Conservation (phyloP, 2,329 filamentous ascomycete genomes). For the Pseudogymnoascus sp. region DNA sequence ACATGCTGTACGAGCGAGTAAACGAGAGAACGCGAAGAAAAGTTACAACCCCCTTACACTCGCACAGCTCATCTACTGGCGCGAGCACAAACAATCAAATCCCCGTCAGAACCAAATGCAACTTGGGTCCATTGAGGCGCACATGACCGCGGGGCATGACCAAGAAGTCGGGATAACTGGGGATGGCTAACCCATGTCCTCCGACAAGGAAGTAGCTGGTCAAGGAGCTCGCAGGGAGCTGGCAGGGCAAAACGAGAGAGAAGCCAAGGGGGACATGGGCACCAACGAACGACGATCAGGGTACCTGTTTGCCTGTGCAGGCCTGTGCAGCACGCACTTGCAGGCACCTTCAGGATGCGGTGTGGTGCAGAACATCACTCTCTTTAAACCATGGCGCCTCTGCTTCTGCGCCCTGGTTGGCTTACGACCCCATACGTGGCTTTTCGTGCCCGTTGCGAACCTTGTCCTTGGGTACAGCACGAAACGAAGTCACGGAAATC, state of each 20-base stretch:
- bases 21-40: neutral
- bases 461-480: neutral
- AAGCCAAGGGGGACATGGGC: neutral
- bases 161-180: slow-evolving; percentile 2
- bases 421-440: neutral
- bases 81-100: neutral
- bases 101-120: neutral
- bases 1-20: neutral
- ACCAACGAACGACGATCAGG: neutral
- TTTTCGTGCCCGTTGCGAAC: slow-evolving; percentile 1
- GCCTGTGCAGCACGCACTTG: neutral
- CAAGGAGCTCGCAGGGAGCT: neutral
- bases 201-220: neutral
- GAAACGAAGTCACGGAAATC: neutral
- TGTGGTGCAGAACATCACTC: neutral
- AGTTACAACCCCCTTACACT: neutral
- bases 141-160: slow-evolving; percentile 1
- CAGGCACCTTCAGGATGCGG: neutral
- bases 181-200: neutral
- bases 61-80: neutral
- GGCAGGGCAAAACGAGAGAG: neutral
- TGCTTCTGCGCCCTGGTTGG: neutral
- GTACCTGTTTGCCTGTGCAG: neutral
- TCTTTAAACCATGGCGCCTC: neutral
- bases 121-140: neutral